phyloP scores from a whole-genome alignment of 2,329 filamentous ascomycete species.

The Fusarium piperis region DNA sequence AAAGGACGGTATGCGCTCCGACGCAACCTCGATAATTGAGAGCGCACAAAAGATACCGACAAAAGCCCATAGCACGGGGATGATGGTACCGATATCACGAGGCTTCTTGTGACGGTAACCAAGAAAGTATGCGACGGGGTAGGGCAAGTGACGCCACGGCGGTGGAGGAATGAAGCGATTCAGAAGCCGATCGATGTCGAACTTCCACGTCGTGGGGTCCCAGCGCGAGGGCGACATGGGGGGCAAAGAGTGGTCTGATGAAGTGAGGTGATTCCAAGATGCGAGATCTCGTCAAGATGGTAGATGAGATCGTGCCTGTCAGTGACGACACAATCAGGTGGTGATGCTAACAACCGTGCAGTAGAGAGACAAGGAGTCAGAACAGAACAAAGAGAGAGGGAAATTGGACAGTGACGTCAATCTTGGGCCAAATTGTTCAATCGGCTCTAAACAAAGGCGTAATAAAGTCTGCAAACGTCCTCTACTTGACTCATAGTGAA shows the following conservation, averaged over 20 bases:
- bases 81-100: constrained; percentile 62
- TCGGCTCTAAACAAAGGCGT: background rate
- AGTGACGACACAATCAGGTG: background rate
- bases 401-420: background rate
- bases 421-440: constrained; percentile 2
- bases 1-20: constrained; percentile 64
- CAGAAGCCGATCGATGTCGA: constrained; percentile 81
- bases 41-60: constrained; percentile 72
- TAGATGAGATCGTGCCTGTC: background rate
- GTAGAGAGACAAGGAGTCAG: background rate
- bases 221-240: constrained; percentile 29
- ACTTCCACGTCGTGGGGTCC: constrained; percentile 55
- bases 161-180: constrained; percentile 76
- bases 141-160: constrained; percentile 71
- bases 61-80: constrained; percentile 70
- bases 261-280: background rate
- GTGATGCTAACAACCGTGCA: background rate
- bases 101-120: constrained; percentile 63
- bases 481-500: too few relatives aligned
- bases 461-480: background rate
- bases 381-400: background rate
- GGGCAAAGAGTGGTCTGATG: background rate
- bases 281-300: background rate
- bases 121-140: constrained; percentile 73
- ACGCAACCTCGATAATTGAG: constrained; percentile 66